Conservation (phyloP, 2,329 filamentous ascomycete genomes). For the Scytalidium sp. region DNA sequence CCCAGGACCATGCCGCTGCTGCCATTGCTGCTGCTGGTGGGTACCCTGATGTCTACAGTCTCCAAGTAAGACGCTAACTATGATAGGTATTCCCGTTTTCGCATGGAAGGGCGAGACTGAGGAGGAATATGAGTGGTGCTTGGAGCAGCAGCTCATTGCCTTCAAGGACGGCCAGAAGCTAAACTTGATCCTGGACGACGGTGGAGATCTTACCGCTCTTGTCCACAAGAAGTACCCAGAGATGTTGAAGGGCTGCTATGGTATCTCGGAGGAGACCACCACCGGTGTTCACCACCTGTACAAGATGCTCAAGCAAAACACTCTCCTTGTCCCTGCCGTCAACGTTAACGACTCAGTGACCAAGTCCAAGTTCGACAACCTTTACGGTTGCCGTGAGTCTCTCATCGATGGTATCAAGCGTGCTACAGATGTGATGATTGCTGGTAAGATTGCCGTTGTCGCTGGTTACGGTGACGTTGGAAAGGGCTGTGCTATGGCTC, state of each 20-base stretch:
- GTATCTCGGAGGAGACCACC: slow-evolving; percentile 99
- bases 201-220: slow-evolving; percentile 93
- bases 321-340: slow-evolving; percentile 90
- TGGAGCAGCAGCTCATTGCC: slow-evolving; percentile 94
- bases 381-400: slow-evolving; percentile 98
- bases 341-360: slow-evolving; percentile 99
- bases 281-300: slow-evolving; percentile 99
- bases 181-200: slow-evolving; percentile 98
- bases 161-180: slow-evolving; percentile 97
- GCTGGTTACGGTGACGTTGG: slow-evolving; percentile 98
- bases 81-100: slow-evolving; percentile 75
- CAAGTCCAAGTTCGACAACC: slow-evolving; percentile 99
- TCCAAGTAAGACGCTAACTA: slow-evolving; percentile 9
- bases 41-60: slow-evolving; percentile 1
- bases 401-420: slow-evolving; percentile 99
- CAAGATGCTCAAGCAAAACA: slow-evolving; percentile 89
- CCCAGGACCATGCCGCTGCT: slow-evolving; percentile 96
- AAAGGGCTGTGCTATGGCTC: slow-evolving; percentile 96
- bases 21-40: slow-evolving; percentile 75
- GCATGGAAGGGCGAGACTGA: slow-evolving; percentile 85
- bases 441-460: slow-evolving; percentile 96
- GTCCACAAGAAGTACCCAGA: slow-evolving; percentile 99
- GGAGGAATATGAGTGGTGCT: slow-evolving; percentile 99
- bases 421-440: slow-evolving; percentile 99
- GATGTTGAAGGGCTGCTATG: slow-evolving; percentile 96